Evolutionary conservation across 441 rosid species (phyloP), one percentile per base, ranked within the genome.

Genomic region (Gossypium davidsonii): DNA sequence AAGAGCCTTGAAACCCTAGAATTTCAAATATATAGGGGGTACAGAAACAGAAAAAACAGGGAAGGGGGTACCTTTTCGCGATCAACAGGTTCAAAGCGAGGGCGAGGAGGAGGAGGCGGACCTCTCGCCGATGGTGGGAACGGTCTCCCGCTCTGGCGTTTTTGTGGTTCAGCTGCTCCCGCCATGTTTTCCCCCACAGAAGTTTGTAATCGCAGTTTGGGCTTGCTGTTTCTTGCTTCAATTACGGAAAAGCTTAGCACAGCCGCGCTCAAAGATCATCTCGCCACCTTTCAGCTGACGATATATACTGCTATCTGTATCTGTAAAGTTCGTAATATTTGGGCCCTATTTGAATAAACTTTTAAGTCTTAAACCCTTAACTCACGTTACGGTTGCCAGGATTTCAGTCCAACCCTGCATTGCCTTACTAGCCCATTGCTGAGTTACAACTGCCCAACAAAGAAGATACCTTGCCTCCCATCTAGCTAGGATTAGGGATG

Each of bases 21-120:
- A 52, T 0, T 21, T 10, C 17, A 68, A 52, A 17, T 15, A 9
- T 28, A 31, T 17, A 15, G 31, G 17, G 6, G 17, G 9, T 28
- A 15, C 11, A 14, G 21, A 37, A 6, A 53, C 48, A 53, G 62
- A 64, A 68, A 57, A 37, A 51, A 52, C 4, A 6, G 37, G 34
- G 7, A 12, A 11, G 64, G 28, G 5, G 18, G 57, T 37, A 90
- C 97, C 97, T 92, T 94, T 63, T 92, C 97, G 17, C 95, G 97
- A 82, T 92, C 97, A 23, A 90, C 90, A 26, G 95, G 95, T 70
- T 82, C 91, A 28, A 84, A 31, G 62, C 86, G 91, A 67, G 80
- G 82, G n/a, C 89, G 91, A 46, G 90, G 86, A 9, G 88, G 88
- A 26, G 81, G 89, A 57, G 87, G 90, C 17, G 75, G 86, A 60